phyloP scores from a whole-genome alignment of 768 basidiomycete species.

The Tephrocybe sp. region DNA sequence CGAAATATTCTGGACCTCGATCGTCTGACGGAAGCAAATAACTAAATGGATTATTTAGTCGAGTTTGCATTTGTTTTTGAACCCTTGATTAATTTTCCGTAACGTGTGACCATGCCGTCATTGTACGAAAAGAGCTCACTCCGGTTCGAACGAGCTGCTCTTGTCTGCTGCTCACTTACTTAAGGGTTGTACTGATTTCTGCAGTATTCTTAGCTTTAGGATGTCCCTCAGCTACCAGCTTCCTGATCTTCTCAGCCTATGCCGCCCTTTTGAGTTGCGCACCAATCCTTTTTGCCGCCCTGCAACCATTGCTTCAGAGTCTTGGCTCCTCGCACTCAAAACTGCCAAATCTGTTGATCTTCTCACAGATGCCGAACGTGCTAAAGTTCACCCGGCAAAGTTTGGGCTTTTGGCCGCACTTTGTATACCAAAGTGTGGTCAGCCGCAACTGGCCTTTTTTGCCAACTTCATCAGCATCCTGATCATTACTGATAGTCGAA shows the following conservation, averaged over 20 bases:
- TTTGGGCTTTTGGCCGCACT: slow-evolving; percentile 55
- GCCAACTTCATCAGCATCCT: slow-evolving; percentile 50
- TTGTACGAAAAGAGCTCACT: not conserved
- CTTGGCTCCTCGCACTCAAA: slow-evolving; percentile 25
- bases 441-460: slow-evolving; percentile 51
- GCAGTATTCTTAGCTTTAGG: not conserved
- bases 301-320: slow-evolving; percentile 33
- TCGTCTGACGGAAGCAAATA: slow-evolving; percentile 18
- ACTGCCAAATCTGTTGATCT: slow-evolving; percentile 11
- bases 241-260: slow-evolving; percentile 37
- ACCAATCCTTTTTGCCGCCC: slow-evolving; percentile 38
- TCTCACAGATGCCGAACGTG: slow-evolving; percentile 28
- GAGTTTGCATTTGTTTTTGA: slow-evolving; percentile 5
- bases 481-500: slow-evolving; percentile 31
- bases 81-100: slow-evolving; percentile 17
- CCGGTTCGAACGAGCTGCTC: slow-evolving; percentile 4
- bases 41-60: not conserved
- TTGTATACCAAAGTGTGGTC: slow-evolving; percentile 59
- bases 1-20: slow-evolving; percentile 1
- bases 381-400: slow-evolving; percentile 27
- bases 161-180: not conserved
- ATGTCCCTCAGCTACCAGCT: slow-evolving; percentile 39
- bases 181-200: not conserved
- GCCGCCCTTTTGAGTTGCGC: slow-evolving; percentile 33
- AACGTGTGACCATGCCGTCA: slow-evolving; percentile 13